These are phyloP conservation scores for Cicer yamashitae DNA, from an alignment of 306 rosid genomes.

Conservation along the genomic window DNA sequence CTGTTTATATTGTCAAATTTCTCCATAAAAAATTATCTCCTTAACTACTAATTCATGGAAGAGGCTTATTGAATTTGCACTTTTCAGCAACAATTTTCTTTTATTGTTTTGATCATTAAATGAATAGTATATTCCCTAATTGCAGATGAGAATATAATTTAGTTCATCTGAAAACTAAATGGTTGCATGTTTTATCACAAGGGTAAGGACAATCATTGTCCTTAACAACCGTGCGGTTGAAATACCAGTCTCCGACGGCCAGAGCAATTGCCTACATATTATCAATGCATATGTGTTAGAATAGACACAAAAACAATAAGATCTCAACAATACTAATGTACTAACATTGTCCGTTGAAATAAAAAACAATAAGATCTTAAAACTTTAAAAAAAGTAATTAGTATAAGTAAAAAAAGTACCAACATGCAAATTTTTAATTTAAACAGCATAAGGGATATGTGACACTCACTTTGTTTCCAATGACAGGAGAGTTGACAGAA, in stretches of 20 bases:
- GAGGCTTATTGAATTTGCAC: constrained; percentile 49
- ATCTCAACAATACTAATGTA: no score
- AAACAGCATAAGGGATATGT: no score
- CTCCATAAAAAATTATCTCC: constrained; percentile 35
- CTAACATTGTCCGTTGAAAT: no score
- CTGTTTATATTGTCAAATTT: no score
- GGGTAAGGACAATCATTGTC: constrained; percentile 84
- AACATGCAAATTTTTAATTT: no score
- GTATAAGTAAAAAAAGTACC: no score
- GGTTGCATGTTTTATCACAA: constrained; percentile 83
- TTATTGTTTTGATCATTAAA: constrained; percentile 43
- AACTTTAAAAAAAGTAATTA: no score
- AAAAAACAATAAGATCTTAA: no score
- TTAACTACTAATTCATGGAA: constrained; percentile 34
- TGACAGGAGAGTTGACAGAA: no score
- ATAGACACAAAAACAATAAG: no score
- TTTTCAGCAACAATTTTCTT: constrained; percentile 46
- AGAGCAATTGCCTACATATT: constrained; percentile 77
- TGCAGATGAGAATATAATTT: constrained; percentile 16
- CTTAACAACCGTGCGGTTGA: constrained; percentile 67
- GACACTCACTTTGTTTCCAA: no score
- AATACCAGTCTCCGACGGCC: constrained; percentile 94
- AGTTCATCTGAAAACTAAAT: constrained; percentile 69
- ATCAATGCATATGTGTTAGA: constrained; percentile 4
- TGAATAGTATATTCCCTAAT: constrained; percentile 42